Conservation (phyloP, 1,139 yeast species). For the Suhomyces wounanorum region DNA sequence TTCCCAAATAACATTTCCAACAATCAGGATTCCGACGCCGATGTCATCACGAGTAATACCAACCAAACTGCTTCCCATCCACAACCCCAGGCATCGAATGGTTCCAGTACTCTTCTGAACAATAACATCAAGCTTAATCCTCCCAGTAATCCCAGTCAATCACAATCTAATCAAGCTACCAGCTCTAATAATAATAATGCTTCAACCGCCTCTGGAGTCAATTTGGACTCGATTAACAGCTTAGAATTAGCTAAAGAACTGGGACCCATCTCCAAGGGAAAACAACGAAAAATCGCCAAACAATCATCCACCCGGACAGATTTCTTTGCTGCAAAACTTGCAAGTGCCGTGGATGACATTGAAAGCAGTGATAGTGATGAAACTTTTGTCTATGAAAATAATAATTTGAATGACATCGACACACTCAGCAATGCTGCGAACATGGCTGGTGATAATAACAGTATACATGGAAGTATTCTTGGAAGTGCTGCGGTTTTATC, state of each 20-base stretch:
- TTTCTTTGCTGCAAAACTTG: constrained; percentile 89
- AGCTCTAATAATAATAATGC: not conserved
- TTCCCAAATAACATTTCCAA: constrained; percentile 26
- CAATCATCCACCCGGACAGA: constrained; percentile 69
- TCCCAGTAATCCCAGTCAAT: constrained; percentile 3
- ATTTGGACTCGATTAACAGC: constrained; percentile 6
- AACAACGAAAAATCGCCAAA: constrained; percentile 18
- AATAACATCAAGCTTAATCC: constrained; percentile 4
- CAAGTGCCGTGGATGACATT: constrained; percentile 90
- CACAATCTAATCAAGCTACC: not conserved
- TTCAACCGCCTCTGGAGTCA: constrained; percentile 7
- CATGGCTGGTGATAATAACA: constrained; percentile 14
- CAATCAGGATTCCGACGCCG: constrained; percentile 1
- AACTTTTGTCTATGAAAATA: constrained; percentile 85
- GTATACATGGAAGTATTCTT: constrained; percentile 16
- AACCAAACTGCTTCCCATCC: not conserved
- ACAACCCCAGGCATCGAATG: not conserved
- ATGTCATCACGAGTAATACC: not conserved
- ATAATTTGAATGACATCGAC: constrained; percentile 27
- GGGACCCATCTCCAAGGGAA: constrained; percentile 9
- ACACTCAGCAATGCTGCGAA: constrained; percentile 15
- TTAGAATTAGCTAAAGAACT: constrained; percentile 4
- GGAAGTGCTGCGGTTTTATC: constrained; percentile 7
- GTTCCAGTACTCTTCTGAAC: not conserved
- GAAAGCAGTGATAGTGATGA: constrained; percentile 89